Evolutionary conservation across 108 stramenopile species (phyloP), one percentile per base, ranked within the genome.

Genomic region (Nitzschia inconspicua): DNA sequence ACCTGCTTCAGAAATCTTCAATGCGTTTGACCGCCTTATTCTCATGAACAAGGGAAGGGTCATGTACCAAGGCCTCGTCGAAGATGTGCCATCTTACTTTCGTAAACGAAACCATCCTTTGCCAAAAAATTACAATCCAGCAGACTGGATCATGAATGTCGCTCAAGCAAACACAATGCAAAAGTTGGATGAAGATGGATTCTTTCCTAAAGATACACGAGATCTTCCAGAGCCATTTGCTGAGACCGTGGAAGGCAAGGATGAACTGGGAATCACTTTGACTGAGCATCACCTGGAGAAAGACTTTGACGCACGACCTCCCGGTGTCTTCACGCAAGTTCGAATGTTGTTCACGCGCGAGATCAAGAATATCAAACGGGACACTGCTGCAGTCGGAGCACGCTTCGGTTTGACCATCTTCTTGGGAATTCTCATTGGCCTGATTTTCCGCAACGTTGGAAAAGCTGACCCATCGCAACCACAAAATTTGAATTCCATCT

Each of bases 1-100:
- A 65, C 95, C 95, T 9, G 73, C 84, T 4, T 83, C 85, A 0
- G 88, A 91, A 50, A 84, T 96, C 2, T 91, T 93, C 39, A 72
- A 78, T 28, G 71, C 82, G 3, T 91, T 93, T 62, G 86, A 93
- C 65, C 72, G 70, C 26, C 48, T 91, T n/a, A 82, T 91, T 37
- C 63, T 87, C 10, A 56, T 87, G 60, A 87, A 87, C 57, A 82
- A 79, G 41, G 86, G 86, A 1, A 65, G 73, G 46, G 82, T 87
- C 16, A 87, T 87, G 86, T 83, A 81, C 44, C 65, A 79, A 55
- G 89, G 89, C 27, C 30, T 66, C 3, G 84, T 84, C 0, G 44
- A 44, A 1, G 70, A 67, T 23, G 69, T 83, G 9, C 73, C 77
- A 1, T 36, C 42, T 4, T 88, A 70, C 42, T 88, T 88, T 68